Conservation (phyloP, 495 filamentous ascomycete genomes). For the Talaromyces thailandensis region DNA sequence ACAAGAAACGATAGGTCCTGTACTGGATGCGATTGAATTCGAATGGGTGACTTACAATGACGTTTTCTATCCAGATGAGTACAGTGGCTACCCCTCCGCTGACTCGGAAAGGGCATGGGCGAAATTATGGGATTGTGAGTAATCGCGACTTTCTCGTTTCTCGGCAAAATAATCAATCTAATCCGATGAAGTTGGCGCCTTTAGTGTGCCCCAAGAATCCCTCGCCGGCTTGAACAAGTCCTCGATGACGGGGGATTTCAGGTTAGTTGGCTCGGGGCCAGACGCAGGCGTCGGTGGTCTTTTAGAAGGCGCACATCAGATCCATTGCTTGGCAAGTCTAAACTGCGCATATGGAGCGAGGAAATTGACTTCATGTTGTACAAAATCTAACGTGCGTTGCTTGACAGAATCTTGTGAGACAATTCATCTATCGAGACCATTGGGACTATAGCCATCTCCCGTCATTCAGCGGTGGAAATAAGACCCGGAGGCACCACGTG, state of each 20-base stretch:
- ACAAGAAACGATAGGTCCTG: neutral
- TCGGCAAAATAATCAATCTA: no score
- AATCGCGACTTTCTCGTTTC: neutral
- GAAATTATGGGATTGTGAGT: constrained; percentile 6
- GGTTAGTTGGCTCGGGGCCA: constrained; percentile 5
- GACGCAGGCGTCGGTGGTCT: constrained; percentile 5
- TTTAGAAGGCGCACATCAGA: neutral
- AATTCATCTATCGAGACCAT: no score
- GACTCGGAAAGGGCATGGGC: constrained; percentile 6
- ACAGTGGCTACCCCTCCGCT: constrained; percentile 6
- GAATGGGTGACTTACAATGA: constrained; percentile 9
- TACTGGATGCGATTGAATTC: constrained; percentile 4
- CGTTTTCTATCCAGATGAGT: constrained; percentile 5
- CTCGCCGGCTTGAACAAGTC: constrained; percentile 6
- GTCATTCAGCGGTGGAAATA: neutral
- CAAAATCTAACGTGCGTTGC: neutral
- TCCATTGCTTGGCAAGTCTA: neutral
- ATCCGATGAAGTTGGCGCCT: constrained; percentile 3
- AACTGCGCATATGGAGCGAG: no score
- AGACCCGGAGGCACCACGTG: neutral
- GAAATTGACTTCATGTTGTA: neutral
- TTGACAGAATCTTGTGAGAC: neutral
- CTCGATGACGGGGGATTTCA: constrained; percentile 7
- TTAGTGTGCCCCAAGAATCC: constrained; percentile 5
- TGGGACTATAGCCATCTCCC: neutral